Percentiles rank a stretch among this genome's conserved stretches.
These are phyloP conservation scores for Cydonia oblonga DNA, from an alignment of 331 rosid genomes.

Conservation along the genomic window DNA sequence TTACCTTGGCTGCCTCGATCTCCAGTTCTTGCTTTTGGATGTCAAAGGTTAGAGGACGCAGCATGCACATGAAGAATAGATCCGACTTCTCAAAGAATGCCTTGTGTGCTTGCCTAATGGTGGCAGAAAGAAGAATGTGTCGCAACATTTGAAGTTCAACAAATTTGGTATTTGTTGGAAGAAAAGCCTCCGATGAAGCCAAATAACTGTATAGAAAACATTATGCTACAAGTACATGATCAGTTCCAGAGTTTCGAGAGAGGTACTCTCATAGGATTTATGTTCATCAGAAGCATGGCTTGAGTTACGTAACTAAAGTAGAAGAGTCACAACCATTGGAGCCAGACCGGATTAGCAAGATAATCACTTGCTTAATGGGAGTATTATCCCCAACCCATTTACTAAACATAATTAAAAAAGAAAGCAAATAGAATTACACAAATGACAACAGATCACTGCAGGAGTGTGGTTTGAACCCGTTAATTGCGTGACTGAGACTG, in stretches of 20 bases:
- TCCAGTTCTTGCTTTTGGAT: slow-evolving; percentile 62
- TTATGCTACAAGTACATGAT: not conserved
- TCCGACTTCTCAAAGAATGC: slow-evolving; percentile 55
- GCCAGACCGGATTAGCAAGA: not conserved
- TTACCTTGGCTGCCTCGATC: slow-evolving; percentile 79
- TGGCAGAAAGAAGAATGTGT: not conserved
- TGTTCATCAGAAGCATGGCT: not conserved
- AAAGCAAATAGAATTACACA: not conserved
- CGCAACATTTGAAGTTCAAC: not conserved
- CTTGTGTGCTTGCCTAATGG: slow-evolving; percentile 45
- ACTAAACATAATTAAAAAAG: too few relatives aligned
- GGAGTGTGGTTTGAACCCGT: not conserved
- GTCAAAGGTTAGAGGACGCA: slow-evolving; percentile 49
- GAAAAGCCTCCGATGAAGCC: not conserved
- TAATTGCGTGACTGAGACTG: not conserved
- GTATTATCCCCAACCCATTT: too few relatives aligned
- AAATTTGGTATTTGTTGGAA: not conserved
- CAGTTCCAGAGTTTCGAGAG: not conserved
- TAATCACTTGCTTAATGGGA: not conserved
- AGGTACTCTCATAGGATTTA: not conserved
- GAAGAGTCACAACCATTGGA: not conserved
- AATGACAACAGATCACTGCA: not conserved
- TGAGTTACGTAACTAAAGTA: not conserved
- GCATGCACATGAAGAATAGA: slow-evolving; percentile 43
- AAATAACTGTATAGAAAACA: not conserved